A percentile compares a stretch with the other conserved stretches of the same genome.
Conservation (phyloP, 805 yeast species). For the Candida vaughaniae region DNA sequence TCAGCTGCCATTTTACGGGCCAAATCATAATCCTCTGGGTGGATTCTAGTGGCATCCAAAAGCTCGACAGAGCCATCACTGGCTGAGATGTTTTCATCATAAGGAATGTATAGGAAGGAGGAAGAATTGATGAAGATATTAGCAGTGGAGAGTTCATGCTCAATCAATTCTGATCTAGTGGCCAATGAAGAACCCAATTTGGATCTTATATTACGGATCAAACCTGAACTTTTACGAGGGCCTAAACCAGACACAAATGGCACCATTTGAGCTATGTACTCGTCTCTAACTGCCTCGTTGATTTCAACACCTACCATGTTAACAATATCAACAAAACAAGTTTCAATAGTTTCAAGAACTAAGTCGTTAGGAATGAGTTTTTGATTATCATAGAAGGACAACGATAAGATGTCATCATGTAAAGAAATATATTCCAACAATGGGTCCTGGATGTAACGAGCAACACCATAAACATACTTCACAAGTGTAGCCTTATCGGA, state of each 20-base stretch:
- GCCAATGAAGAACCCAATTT: conserved; percentile 58
- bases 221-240: conserved; percentile 88
- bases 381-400: conserved; percentile 74
- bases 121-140: conserved; percentile 89
- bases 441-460: conserved; percentile 93
- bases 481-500: conserved; percentile 80
- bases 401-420: conserved; percentile 68
- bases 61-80: conserved; percentile 70
- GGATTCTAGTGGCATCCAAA: conserved; percentile 93
- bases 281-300: conserved; percentile 80
- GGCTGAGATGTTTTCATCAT: conserved; percentile 50
- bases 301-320: conserved; percentile 93
- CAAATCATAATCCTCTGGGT: conserved; percentile 95
- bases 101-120: conserved; percentile 79
- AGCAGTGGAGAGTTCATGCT: conserved; percentile 74
- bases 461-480: conserved; percentile 84
- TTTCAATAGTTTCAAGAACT: conserved; percentile 64
- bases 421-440: conserved; percentile 82
- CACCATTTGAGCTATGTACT: conserved; percentile 66
- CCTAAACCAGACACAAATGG: conserved; percentile 91
- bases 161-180: conserved; percentile 78
- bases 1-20: conserved; percentile 98
- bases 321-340: conserved; percentile 85
- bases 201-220: conserved; percentile 74
- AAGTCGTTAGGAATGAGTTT: conserved; percentile 62